phyloP scores from a whole-genome alignment of 352 stramenopile genomes.

The Pythium sukuiense region DNA sequence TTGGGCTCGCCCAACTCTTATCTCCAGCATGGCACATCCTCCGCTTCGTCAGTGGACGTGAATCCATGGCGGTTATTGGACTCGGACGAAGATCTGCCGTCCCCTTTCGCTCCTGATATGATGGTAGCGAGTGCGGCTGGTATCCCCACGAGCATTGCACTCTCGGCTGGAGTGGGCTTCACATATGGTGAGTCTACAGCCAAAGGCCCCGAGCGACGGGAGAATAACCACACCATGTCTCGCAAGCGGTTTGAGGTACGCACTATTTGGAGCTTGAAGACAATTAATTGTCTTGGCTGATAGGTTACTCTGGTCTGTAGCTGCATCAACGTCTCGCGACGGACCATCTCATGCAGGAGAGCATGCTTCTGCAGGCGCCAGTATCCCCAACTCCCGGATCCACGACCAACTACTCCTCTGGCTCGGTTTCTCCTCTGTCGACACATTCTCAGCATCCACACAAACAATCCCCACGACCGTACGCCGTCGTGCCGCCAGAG shows the following conservation, averaged over 20 bases:
- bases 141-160: slow-evolving; percentile 20
- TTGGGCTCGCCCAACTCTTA: neutral
- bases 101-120: slow-evolving; percentile 20
- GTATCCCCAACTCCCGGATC: slow-evolving; percentile 4
- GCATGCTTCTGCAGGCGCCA: slow-evolving; percentile 6
- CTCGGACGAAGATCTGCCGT: neutral
- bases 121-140: slow-evolving; percentile 22
- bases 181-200: slow-evolving; percentile 41
- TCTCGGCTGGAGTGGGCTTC: slow-evolving; percentile 45
- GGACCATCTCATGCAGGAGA: slow-evolving; percentile 44
- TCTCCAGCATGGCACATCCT: slow-evolving; percentile 3
- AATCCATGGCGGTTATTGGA: slow-evolving; percentile 28
- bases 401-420: neutral
- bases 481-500: slow-evolving; percentile 23
- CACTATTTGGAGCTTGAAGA: no score
- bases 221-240: slow-evolving; percentile 55
- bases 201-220: slow-evolving; percentile 41
- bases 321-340: slow-evolving; percentile 60
- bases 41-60: neutral
- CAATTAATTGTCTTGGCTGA: no score
- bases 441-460: slow-evolving; percentile 16
- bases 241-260: slow-evolving; percentile 67
- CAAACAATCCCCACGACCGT: slow-evolving; percentile 14
- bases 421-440: slow-evolving; percentile 10
- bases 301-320: slow-evolving; percentile 19